Percentiles rank a stretch among this genome's conserved stretches.
Conservation (phyloP, 148 eudicot genomes). For the Euryodendron excelsum region DNA sequence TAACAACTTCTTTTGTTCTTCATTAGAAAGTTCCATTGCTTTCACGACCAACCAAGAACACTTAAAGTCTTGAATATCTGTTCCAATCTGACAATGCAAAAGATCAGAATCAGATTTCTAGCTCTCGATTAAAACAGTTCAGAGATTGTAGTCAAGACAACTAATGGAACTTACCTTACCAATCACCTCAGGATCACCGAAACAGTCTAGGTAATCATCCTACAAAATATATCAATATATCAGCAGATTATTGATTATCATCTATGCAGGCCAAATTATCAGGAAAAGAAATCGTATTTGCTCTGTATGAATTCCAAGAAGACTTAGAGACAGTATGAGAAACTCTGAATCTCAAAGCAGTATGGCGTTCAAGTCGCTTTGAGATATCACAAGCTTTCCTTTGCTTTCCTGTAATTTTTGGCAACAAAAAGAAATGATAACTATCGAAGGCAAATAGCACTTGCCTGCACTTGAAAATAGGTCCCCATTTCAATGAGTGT, state of each 20-base stretch:
- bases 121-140: background rate
- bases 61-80: slow-evolving; percentile 82
- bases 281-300: background rate
- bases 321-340: background rate
- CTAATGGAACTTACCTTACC: slow-evolving; percentile 52
- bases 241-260: background rate
- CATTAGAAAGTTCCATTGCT: slow-evolving; percentile 64
- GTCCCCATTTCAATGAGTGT: slow-evolving; percentile 65
- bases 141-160: background rate
- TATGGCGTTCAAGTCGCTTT: background rate
- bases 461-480: slow-evolving; percentile 78
- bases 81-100: slow-evolving; percentile 58
- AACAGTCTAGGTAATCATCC: slow-evolving; percentile 86
- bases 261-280: background rate
- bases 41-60: slow-evolving; percentile 95
- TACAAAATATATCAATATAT: slow-evolving; percentile 9
- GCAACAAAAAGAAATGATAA: background rate
- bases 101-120: slow-evolving; percentile 5
- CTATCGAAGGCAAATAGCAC: background rate
- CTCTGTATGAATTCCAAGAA: background rate
- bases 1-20: slow-evolving; percentile 67
- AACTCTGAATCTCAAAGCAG: background rate
- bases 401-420: background rate
- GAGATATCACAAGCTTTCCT: background rate
- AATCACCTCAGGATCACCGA: slow-evolving; percentile 60